Evolutionary conservation across 1,139 yeast genomes (phyloP).

Genomic region (Lodderomyces metapsilosis): DNA sequence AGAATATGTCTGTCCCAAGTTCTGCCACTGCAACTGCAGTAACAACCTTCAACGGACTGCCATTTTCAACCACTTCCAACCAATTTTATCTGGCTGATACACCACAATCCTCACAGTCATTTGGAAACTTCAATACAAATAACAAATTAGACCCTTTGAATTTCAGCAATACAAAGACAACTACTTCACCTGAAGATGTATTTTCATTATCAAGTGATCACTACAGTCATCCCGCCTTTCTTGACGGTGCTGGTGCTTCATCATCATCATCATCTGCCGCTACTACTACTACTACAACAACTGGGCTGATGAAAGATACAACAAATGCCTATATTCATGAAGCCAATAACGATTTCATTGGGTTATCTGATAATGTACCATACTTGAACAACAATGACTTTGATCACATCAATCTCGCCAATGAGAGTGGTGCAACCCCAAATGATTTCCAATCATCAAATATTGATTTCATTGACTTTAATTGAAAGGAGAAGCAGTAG

Average conservation of each 20-base stretch:
- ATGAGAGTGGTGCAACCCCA: neutral
- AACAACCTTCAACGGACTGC: slow-evolving; percentile 10
- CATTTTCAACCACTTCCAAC: slow-evolving; percentile 11
- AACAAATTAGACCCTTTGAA: slow-evolving; percentile 4
- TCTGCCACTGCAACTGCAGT: slow-evolving; percentile 4
- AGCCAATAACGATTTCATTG: neutral
- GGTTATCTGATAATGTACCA: neutral
- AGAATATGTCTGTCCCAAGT: neutral
- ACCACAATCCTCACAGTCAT: slow-evolving; percentile 9
- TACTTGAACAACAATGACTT: neutral
- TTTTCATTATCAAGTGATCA: slow-evolving; percentile 3
- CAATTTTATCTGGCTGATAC: slow-evolving; percentile 13
- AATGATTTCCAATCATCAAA: neutral
- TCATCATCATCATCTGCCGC: neutral
- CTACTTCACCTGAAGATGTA: slow-evolving; percentile 4
- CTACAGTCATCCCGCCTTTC: neutral
- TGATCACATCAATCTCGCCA: neutral
- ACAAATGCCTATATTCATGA: neutral
- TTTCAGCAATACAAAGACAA: neutral
- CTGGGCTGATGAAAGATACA: neutral
- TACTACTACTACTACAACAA: neutral
- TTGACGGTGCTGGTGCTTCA: neutral
- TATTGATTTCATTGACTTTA: neutral
- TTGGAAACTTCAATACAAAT: slow-evolving; percentile 2
- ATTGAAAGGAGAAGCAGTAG: too few relatives aligned